Percentiles rank a stretch among this genome's conserved stretches.
Conservation (phyloP, 176 grass and related monocot genomes). For the Oropetium thomaeum region DNA sequence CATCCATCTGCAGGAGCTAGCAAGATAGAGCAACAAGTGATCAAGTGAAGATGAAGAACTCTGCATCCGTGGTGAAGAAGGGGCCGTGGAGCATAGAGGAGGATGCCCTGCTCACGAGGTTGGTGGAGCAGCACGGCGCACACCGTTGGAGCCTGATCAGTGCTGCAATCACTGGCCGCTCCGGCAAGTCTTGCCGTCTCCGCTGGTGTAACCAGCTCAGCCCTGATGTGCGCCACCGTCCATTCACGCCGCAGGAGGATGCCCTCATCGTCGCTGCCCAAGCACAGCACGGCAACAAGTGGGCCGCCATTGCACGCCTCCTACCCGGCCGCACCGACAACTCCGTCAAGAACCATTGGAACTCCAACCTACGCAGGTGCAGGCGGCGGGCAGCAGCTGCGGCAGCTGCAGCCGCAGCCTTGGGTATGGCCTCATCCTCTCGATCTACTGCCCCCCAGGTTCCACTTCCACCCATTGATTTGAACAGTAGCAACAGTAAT, state of each 20-base stretch:
- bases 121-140: constrained; percentile 46
- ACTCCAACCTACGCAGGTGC: constrained; percentile 49
- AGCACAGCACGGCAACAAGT: constrained; percentile 54
- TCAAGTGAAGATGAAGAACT: not conserved
- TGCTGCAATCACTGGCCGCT: constrained; percentile 20
- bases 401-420: not conserved
- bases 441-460: not conserved
- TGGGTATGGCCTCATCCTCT: not conserved
- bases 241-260: constrained; percentile 42
- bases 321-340: constrained; percentile 70
- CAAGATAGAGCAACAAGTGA: not conserved
- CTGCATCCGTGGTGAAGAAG: constrained; percentile 8
- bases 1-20: not conserved
- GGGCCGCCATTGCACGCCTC: constrained; percentile 65
- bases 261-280: constrained; percentile 31
- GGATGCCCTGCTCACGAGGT: constrained; percentile 36
- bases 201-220: constrained; percentile 59
- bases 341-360: constrained; percentile 81
- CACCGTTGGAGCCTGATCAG: constrained; percentile 49
- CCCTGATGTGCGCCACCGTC: constrained; percentile 28
- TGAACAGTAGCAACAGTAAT: not conserved
- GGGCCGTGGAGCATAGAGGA: constrained; percentile 55
- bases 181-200: constrained; percentile 52
- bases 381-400: not conserved
- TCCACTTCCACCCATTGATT: not conserved